Conservation (phyloP, 2,329 filamentous ascomycete genomes). For the Penicillium sp. region DNA sequence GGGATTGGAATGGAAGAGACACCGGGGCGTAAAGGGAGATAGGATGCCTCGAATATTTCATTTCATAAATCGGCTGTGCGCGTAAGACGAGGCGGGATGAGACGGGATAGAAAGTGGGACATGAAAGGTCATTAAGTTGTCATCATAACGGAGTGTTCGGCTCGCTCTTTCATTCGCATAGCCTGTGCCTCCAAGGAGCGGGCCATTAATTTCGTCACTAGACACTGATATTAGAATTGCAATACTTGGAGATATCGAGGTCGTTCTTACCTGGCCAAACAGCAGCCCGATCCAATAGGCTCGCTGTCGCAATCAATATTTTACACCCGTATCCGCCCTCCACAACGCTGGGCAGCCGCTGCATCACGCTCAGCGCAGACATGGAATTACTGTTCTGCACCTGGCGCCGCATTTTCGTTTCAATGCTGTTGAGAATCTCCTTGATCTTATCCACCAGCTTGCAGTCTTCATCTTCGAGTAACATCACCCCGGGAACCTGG, state of each 20-base stretch:
- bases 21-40: background rate
- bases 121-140: conserved; percentile 26
- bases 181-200: conserved; percentile 68
- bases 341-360: conserved; percentile 61
- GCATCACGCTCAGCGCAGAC: conserved; percentile 55
- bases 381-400: conserved; percentile 59
- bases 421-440: conserved; percentile 75
- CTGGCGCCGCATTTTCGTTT: conserved; percentile 74
- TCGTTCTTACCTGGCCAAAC: conserved; percentile 81
- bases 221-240: conserved; percentile 25
- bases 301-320: conserved; percentile 80
- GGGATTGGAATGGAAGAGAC: background rate
- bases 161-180: conserved; percentile 64
- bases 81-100: background rate
- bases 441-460: conserved; percentile 83
- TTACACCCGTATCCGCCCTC: conserved; percentile 81
- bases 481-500: conserved; percentile 83
- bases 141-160: conserved; percentile 44
- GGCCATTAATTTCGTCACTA: conserved; percentile 72
- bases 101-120: background rate
- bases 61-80: background rate
- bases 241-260: background rate
- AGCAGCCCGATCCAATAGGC: conserved; percentile 84
- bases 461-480: conserved; percentile 88
- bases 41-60: background rate